Conservation (phyloP, 176 grass and related monocot species). For the Hordeum marinum region DNA sequence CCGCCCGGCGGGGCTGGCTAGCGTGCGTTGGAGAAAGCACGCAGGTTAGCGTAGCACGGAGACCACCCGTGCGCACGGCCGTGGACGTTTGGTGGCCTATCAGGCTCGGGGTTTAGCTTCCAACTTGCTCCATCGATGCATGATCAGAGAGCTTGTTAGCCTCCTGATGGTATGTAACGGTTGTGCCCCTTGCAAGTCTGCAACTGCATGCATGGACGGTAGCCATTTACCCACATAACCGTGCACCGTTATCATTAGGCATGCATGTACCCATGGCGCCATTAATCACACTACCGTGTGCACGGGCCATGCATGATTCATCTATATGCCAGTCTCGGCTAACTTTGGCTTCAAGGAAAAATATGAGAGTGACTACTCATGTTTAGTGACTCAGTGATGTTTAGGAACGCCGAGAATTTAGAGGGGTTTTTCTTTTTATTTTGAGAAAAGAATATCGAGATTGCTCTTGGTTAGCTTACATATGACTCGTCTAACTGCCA, state of each 20-base stretch:
- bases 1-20: slow-evolving; percentile 4
- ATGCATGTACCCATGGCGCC: background rate
- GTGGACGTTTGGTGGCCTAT: slow-evolving; percentile 40
- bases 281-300: background rate
- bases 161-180: slow-evolving; percentile 3
- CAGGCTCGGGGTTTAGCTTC: slow-evolving; percentile 34
- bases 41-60: slow-evolving; percentile 47
- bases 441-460: background rate
- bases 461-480: background rate
- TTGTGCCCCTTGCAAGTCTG: background rate
- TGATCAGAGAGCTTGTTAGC: background rate
- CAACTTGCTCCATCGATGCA: slow-evolving; percentile 3
- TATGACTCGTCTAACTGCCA: background rate
- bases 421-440: too few relatives aligned
- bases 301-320: background rate
- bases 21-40: slow-evolving; percentile 53
- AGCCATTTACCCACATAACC: background rate
- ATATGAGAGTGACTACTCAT: background rate
- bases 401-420: background rate
- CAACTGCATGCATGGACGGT: background rate
- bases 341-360: background rate
- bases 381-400: background rate
- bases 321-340: background rate
- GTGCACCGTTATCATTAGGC: background rate
- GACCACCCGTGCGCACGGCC: slow-evolving; percentile 35